Conservation (phyloP, 345 rosid species). For the Ailanthus altissimus region DNA sequence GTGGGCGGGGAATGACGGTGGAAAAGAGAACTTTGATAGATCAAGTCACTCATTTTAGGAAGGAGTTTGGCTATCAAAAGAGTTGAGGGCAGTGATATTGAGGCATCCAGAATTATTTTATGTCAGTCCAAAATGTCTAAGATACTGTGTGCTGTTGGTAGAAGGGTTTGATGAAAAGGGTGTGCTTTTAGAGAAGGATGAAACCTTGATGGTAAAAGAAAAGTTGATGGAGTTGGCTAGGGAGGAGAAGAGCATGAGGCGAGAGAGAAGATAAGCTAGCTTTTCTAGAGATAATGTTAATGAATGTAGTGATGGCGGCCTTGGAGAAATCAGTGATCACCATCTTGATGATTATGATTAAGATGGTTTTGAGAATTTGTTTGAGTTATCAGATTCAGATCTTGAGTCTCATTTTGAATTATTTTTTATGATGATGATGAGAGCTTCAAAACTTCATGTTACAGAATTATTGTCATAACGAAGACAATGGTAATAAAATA, state of each 20-base stretch:
- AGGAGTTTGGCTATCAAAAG: slow-evolving; percentile 72
- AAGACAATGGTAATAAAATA: too few species aligned
- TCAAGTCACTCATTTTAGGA: slow-evolving; percentile 87
- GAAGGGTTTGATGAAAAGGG: slow-evolving; percentile 76
- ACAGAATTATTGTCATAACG: slow-evolving; percentile 20
- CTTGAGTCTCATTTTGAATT: slow-evolving; percentile 50
- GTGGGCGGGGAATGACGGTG: slow-evolving; percentile 65
- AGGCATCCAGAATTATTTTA: slow-evolving; percentile 91
- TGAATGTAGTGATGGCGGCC: slow-evolving; percentile 14
- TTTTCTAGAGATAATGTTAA: slow-evolving; percentile 6
- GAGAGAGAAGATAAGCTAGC: slow-evolving; percentile 48
- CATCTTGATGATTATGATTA: slow-evolving; percentile 34
- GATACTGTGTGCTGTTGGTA: slow-evolving; percentile 73
- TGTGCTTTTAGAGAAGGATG: slow-evolving; percentile 60
- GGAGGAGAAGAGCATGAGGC: slow-evolving; percentile 70
- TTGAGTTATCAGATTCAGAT: slow-evolving; percentile 57
- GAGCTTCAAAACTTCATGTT: slow-evolving; percentile 24
- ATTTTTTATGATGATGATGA: slow-evolving; percentile 31
- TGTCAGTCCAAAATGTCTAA: slow-evolving; percentile 72
- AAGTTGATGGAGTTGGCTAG: slow-evolving; percentile 58
- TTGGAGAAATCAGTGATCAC: slow-evolving; percentile 22
- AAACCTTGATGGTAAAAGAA: slow-evolving; percentile 47
- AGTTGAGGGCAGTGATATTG: slow-evolving; percentile 67
- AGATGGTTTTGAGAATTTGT: slow-evolving; percentile 77
- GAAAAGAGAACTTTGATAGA: slow-evolving; percentile 80